Percentiles rank a stretch among this genome's conserved stretches.
These are phyloP conservation scores for Fusarium camptoceras DNA, from an alignment of 2,329 filamentous ascomycete species.

Conservation along the genomic window DNA sequence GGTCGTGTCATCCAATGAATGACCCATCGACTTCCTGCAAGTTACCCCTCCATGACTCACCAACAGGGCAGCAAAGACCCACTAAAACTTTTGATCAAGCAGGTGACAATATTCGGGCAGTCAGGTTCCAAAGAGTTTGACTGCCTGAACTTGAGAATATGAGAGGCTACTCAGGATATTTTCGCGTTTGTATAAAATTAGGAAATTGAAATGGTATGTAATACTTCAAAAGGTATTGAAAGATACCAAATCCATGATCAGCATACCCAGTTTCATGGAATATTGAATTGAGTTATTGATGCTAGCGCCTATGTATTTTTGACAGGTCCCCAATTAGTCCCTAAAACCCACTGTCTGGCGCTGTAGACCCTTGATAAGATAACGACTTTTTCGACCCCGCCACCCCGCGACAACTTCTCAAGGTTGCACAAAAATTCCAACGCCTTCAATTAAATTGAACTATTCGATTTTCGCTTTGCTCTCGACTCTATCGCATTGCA, in stretches of 20 bases:
- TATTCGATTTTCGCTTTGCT: not conserved
- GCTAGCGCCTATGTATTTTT: not conserved
- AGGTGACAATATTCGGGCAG: not conserved
- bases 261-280: not conserved
- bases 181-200: too few relatives aligned
- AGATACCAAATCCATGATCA: too few relatives aligned
- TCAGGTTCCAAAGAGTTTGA: not conserved
- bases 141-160: not conserved
- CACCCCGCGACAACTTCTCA: constrained; percentile 40
- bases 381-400: constrained; percentile 35
- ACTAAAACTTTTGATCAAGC: constrained; percentile 8
- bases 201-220: too few relatives aligned
- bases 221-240: too few relatives aligned
- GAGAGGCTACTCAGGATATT: not conserved
- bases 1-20: constrained; percentile 23
- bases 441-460: constrained; percentile 14
- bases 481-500: not conserved
- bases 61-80: constrained; percentile 12
- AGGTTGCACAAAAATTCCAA: constrained; percentile 43
- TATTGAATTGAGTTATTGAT: not conserved
- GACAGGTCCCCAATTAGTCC: not conserved
- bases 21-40: constrained; percentile 14
- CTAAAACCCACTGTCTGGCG: constrained; percentile 12
- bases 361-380: constrained; percentile 37
- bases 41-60: constrained; percentile 40